Evolutionary conservation across 805 yeast species (phyloP).

Genomic region (Cyberlindnera mississippiensis): DNA sequence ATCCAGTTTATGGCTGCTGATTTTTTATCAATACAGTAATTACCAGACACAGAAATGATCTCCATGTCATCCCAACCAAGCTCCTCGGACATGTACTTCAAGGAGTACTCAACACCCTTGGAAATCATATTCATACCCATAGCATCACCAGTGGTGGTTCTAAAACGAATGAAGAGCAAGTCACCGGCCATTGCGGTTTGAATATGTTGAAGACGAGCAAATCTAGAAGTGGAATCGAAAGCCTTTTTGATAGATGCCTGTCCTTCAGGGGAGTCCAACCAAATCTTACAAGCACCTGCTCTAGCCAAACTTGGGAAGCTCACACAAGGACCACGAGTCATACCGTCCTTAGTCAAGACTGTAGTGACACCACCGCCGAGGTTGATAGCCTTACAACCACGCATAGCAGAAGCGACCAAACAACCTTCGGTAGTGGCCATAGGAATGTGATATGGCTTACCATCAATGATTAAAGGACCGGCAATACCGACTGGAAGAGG

Average conservation of each 20-base stretch:
- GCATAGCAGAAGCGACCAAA: slow-evolving; percentile 95
- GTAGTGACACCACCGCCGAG: slow-evolving; percentile 96
- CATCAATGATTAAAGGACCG: slow-evolving; percentile 92
- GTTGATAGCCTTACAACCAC: slow-evolving; percentile 98
- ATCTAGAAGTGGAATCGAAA: slow-evolving; percentile 94
- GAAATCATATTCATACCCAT: slow-evolving; percentile 99
- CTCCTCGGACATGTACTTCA: slow-evolving; percentile 79
- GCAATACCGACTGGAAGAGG: slow-evolving; percentile 98
- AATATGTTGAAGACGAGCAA: slow-evolving; percentile 88
- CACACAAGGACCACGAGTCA: slow-evolving; percentile 99
- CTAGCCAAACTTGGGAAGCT: slow-evolving; percentile 75
- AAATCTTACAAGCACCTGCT: slow-evolving; percentile 91
- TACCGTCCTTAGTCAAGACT: slow-evolving; percentile 91
- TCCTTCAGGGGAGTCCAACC: slow-evolving; percentile 97
- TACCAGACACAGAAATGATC: slow-evolving; percentile 90
- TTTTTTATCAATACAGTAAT: slow-evolving; percentile 96
- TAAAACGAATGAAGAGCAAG: slow-evolving; percentile 81
- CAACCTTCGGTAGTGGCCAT: slow-evolving; percentile 99
- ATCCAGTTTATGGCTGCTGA: slow-evolving; percentile 99
- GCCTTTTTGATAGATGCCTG: slow-evolving; percentile 77
- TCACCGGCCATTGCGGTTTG: slow-evolving; percentile 95
- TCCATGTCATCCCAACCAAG: slow-evolving; percentile 95
- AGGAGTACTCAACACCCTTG: slow-evolving; percentile 89
- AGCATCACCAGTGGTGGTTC: slow-evolving; percentile 99
- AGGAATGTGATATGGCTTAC: slow-evolving; percentile 84